A percentile compares a stretch with the other conserved stretches of the same genome.
Evolutionary conservation across 2,329 filamentous ascomycete species (phyloP).

Genomic region (Xylaria sp.): DNA sequence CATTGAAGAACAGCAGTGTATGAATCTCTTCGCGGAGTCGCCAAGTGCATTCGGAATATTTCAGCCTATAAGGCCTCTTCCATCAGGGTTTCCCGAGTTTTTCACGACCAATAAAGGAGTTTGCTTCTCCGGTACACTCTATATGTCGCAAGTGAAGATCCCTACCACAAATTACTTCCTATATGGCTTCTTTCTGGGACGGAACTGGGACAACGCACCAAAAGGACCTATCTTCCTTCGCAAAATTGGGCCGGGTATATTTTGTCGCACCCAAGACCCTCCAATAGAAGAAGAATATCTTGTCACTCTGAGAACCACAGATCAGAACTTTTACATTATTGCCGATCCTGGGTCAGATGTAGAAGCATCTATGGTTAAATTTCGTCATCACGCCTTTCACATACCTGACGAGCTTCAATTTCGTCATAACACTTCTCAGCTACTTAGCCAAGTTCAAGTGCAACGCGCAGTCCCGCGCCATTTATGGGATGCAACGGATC

Average conservation of each 20-base stretch:
- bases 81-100: conserved; percentile 11
- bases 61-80: not conserved
- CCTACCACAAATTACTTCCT: not conserved
- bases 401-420: not conserved
- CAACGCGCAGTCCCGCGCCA: not conserved
- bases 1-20: not conserved
- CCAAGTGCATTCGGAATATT: conserved; percentile 1
- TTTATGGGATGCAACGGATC: conserved; percentile 18
- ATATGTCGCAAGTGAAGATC: not conserved
- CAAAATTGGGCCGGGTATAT: conserved; percentile 17
- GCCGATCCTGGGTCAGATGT: not conserved
- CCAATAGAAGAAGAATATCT: no score
- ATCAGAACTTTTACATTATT: conserved; percentile 7
- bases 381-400: not conserved
- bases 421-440: no score
- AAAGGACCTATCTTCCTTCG: conserved; percentile 8
- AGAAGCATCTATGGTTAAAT: not conserved
- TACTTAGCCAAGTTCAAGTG: no score
- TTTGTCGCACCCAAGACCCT: not conserved
- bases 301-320: not conserved
- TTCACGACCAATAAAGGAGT: conserved; percentile 20
- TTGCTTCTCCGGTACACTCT: conserved; percentile 1
- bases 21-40: conserved; percentile 19
- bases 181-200: not conserved
- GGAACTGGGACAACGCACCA: not conserved